phyloP scores from a whole-genome alignment of 2,329 filamentous ascomycete species.

The Aspergillus niger region DNA sequence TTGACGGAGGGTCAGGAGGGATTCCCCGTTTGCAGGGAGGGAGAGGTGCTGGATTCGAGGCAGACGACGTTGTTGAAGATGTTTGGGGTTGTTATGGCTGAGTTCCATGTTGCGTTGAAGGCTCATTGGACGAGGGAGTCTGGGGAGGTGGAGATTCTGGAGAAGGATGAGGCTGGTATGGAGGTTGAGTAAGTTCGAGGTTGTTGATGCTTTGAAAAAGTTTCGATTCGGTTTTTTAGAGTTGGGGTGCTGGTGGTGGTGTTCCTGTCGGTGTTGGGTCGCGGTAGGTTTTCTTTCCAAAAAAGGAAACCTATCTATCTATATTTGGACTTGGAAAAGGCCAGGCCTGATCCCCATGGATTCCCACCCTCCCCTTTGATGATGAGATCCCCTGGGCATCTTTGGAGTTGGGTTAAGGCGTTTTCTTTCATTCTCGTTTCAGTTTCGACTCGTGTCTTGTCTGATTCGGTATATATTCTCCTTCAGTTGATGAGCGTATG shows the following conservation, averaged over 20 bases:
- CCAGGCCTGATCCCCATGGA: conserved; percentile 6
- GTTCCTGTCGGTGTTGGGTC: neutral
- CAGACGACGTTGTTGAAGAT: conserved; percentile 94
- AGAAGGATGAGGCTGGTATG: conserved; percentile 42
- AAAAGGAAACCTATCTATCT: neutral
- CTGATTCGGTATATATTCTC: conserved; percentile 19
- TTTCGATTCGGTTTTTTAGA: neutral
- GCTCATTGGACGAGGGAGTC: conserved; percentile 59
- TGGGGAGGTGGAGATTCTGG: conserved; percentile 44
- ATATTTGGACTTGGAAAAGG: neutral
- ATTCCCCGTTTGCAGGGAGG: conserved; percentile 81
- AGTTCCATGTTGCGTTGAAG: conserved; percentile 80
- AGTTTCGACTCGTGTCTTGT: conserved; percentile 22
- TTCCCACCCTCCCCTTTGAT: conserved; percentile 15
- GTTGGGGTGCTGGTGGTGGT: neutral
- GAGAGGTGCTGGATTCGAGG: conserved; percentile 80
- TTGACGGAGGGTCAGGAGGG: conserved; percentile 48
- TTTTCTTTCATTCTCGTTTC: conserved; percentile 25
- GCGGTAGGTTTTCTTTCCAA: neutral
- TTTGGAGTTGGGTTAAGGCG: conserved; percentile 41
- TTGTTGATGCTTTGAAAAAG: conserved; percentile 9
- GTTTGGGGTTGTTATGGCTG: conserved; percentile 85
- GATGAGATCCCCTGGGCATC: conserved; percentile 37
- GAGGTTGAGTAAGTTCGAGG: conserved; percentile 38
- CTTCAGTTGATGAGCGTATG: conserved; percentile 34